Percentiles rank a stretch among this genome's conserved stretches.
Evolutionary conservation across 345 rosid species (phyloP).

Genomic region (Citrus sp.): DNA sequence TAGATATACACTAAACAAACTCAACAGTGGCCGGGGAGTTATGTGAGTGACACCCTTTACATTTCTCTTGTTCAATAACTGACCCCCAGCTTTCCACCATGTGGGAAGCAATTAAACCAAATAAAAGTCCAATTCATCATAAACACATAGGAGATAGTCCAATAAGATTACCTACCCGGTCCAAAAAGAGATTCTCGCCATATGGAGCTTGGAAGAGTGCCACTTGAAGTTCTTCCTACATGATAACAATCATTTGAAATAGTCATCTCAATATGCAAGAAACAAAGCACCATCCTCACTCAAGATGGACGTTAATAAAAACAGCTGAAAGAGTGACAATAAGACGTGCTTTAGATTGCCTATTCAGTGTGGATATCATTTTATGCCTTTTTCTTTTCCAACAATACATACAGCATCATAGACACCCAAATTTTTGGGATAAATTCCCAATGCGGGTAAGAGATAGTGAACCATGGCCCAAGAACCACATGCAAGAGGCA

Average conservation of each 20-base stretch:
- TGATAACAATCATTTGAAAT: conserved; percentile 4
- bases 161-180: conserved; percentile 71
- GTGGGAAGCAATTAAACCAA: background rate
- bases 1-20: background rate
- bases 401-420: background rate
- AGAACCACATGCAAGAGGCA: background rate
- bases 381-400: background rate
- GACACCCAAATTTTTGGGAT: background rate
- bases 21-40: background rate
- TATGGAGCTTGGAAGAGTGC: conserved; percentile 59
- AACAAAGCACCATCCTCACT: background rate
- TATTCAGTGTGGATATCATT: background rate
- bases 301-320: background rate
- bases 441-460: background rate
- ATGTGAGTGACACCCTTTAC: background rate
- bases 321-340: background rate
- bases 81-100: background rate
- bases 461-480: background rate
- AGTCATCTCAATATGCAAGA: conserved; percentile 2
- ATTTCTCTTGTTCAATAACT: background rate
- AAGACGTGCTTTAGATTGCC: background rate
- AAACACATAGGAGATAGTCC: background rate
- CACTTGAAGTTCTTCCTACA: conserved; percentile 82
- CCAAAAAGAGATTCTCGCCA: conserved; percentile 81
- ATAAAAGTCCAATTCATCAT: background rate